These are phyloP conservation scores for Fragaria iinumae DNA, from an alignment of 306 rosid genomes.

Conservation along the genomic window DNA sequence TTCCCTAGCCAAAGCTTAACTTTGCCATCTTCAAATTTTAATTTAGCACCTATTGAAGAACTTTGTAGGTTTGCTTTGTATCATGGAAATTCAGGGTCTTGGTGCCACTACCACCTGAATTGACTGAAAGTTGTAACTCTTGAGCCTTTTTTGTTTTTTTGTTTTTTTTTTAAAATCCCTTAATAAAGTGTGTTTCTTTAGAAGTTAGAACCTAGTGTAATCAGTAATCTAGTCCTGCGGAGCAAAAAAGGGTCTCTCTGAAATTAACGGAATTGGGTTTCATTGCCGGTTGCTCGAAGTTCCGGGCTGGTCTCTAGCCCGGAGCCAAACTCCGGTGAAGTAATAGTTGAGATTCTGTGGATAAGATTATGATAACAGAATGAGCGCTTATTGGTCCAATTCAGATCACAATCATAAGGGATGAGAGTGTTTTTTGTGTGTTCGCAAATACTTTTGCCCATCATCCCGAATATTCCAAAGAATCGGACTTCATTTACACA, in stretches of 20 bases:
- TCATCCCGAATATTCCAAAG: not conserved
- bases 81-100: conserved; percentile 8
- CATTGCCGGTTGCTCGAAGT: not conserved
- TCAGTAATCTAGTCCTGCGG: not conserved
- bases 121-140: conserved; percentile 3
- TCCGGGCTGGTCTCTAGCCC: not conserved
- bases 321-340: not conserved
- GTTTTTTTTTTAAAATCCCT: not conserved
- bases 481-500: not conserved
- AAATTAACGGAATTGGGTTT: not conserved
- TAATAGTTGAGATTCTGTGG: not conserved
- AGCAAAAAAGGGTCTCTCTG: not conserved
- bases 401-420: not conserved
- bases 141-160: not conserved
- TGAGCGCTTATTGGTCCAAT: conserved; percentile 6
- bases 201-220: not conserved
- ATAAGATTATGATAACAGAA: not conserved
- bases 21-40: not conserved
- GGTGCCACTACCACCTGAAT: conserved; percentile 14
- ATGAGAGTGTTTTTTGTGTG: not conserved
- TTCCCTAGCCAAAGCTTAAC: conserved; percentile 11
- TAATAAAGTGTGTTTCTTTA: conserved; percentile 7
- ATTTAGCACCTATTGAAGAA: conserved; percentile 14
- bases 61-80: not conserved
- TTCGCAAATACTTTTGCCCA: not conserved